Evolutionary conservation across 345 rosid genomes (phyloP).

Genomic region (rapeseed (Brassica napus)): DNA sequence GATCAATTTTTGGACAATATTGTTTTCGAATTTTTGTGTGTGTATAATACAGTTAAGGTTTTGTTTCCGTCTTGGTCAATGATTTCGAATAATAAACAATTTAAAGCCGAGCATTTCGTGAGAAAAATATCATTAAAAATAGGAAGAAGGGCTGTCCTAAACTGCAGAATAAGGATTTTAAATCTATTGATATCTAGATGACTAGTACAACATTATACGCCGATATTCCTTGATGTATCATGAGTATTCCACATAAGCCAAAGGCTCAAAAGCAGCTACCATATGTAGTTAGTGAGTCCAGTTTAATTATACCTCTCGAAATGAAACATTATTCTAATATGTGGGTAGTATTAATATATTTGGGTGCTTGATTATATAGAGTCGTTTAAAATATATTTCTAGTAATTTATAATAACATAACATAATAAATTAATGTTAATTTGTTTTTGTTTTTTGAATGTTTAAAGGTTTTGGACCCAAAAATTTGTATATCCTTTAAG

Average conservation of each 20-base stretch:
- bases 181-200: neutral
- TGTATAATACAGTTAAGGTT: neutral
- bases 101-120: neutral
- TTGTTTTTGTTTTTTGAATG: neutral
- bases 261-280: neutral
- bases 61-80: slow-evolving; percentile 6
- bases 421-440: neutral
- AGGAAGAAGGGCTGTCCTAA: neutral
- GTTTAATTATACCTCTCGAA: neutral
- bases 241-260: neutral
- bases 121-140: neutral
- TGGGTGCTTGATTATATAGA: neutral
- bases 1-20: neutral
- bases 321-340: neutral
- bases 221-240: neutral
- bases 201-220: neutral
- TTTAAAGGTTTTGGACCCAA: too few species aligned
- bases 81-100: neutral
- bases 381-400: neutral
- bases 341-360: neutral
- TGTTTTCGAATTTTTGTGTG: neutral
- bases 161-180: neutral
- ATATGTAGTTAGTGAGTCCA: neutral
- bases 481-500: too few species aligned
- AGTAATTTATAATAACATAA: neutral